Percentiles rank a stretch among this genome's conserved stretches.
Conservation (phyloP, 129 eudicot genomes). For the Flaveria robusta region DNA sequence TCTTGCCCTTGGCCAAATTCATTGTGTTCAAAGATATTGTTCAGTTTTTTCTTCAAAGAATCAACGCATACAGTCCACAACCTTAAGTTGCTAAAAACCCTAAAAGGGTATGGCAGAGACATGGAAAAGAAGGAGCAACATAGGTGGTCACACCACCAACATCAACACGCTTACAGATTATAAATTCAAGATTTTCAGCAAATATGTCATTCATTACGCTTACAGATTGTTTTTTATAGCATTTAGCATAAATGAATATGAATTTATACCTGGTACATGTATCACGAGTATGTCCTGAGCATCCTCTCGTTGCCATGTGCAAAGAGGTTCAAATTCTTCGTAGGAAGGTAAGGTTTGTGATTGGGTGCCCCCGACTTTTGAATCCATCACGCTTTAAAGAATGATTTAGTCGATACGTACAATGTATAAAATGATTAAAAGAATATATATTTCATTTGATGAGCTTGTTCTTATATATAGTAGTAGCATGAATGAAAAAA, state of each 20-base stretch:
- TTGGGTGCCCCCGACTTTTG: conserved; percentile 34
- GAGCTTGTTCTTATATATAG: conserved; percentile 26
- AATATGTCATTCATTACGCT: neutral
- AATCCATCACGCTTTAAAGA: conserved; percentile 28
- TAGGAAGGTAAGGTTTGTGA: too few relatives aligned
- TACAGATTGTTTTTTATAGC: neutral
- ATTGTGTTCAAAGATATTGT: too few relatives aligned
- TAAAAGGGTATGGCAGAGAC: too few relatives aligned
- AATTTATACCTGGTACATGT: conserved; percentile 61
- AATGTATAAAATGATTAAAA: neutral
- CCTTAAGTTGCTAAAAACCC: too few relatives aligned
- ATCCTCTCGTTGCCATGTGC: conserved; percentile 65
- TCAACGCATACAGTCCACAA: too few relatives aligned
- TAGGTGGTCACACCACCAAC: too few relatives aligned
- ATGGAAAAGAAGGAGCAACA: too few relatives aligned
- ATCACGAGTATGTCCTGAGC: conserved; percentile 51
- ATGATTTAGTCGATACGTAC: neutral
- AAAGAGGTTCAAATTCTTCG: conserved; percentile 75
- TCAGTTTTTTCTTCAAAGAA: too few relatives aligned
- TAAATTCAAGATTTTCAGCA: neutral
- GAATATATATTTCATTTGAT: conserved; percentile 21
- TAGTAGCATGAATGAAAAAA: conserved; percentile 14
- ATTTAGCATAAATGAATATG: too few relatives aligned
- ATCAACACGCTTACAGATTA: too few relatives aligned
- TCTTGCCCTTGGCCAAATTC: too few relatives aligned